phyloP scores from a whole-genome alignment of 1,284 basidiomycete species.

The Trametes pubescens region DNA sequence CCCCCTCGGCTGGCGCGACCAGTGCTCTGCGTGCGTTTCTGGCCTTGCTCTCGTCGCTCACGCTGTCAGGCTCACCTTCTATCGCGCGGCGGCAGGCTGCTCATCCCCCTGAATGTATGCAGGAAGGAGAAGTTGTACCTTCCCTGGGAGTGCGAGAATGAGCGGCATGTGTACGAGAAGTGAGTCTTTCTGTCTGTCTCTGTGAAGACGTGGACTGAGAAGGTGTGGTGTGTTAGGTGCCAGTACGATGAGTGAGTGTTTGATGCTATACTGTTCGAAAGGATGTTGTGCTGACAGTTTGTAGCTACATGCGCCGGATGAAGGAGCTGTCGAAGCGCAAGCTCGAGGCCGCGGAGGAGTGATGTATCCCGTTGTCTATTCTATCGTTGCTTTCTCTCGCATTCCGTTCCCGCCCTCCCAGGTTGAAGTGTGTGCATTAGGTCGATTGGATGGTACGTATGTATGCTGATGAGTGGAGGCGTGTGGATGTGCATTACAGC shows the following conservation, averaged over 20 bases:
- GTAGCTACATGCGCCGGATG: slow-evolving; percentile 86
- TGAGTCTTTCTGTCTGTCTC: slow-evolving; percentile 47
- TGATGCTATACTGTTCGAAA: not conserved
- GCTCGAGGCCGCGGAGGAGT: slow-evolving; percentile 60
- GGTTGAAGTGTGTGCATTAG: not conserved
- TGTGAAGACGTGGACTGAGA: slow-evolving; percentile 11
- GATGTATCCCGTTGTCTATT: slow-evolving; percentile 21
- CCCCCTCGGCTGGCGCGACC: slow-evolving; percentile 88
- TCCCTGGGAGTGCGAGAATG: slow-evolving; percentile 87
- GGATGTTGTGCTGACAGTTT: slow-evolving; percentile 1
- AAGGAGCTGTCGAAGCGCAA: slow-evolving; percentile 80
- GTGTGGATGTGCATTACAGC: slow-evolving; percentile 5
- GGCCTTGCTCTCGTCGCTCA: not conserved
- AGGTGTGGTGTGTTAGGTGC: slow-evolving; percentile 59
- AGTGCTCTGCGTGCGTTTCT: slow-evolving; percentile 86
- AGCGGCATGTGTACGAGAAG: slow-evolving; percentile 82
- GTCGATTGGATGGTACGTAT: slow-evolving; percentile 1
- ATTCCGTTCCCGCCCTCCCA: not conserved
- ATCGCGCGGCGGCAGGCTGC: slow-evolving; percentile 57
- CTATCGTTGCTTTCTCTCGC: slow-evolving; percentile 22
- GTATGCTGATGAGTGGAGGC: slow-evolving; percentile 16
- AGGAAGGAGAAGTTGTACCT: slow-evolving; percentile 75
- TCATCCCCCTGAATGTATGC: slow-evolving; percentile 88
- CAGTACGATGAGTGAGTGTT: slow-evolving; percentile 88
- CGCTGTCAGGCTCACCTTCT: slow-evolving; percentile 4